A percentile compares a stretch with the other conserved stretches of the same genome.
Evolutionary conservation across 257 asterid species (phyloP).

Genomic region (Salvia rosmarinus): DNA sequence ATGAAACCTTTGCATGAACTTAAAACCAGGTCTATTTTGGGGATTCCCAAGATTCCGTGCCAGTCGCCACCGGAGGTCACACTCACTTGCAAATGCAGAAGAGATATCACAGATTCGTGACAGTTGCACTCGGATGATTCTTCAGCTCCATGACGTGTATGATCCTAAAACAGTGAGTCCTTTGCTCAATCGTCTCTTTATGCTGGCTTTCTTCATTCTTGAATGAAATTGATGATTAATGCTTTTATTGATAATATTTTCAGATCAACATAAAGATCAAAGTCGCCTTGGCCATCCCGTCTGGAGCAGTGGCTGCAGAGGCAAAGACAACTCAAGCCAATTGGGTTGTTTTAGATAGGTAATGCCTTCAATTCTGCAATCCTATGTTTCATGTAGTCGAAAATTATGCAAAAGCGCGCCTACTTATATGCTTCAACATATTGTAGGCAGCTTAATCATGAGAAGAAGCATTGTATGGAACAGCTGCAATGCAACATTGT

Average conservation of each 20-base stretch:
- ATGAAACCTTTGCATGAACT: neutral
- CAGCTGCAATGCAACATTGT: constrained; percentile 95
- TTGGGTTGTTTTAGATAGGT: constrained; percentile 98
- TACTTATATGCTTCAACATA: constrained; percentile 21
- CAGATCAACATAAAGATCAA: constrained; percentile 92
- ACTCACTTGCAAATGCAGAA: constrained; percentile 55
- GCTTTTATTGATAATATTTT: constrained; percentile 27
- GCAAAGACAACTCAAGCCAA: constrained; percentile 73
- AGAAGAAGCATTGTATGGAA: constrained; percentile 84
- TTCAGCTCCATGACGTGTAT: constrained; percentile 87
- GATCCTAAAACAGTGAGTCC: constrained; percentile 77
- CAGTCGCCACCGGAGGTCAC: constrained; percentile 65
- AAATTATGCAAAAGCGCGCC: neutral
- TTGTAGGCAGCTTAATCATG: constrained; percentile 79
- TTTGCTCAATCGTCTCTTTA: neutral
- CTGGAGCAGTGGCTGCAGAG: constrained; percentile 86
- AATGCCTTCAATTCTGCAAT: constrained; percentile 21
- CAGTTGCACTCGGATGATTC: constrained; percentile 88
- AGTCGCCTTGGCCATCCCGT: constrained; percentile 63
- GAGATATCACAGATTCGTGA: constrained; percentile 71
- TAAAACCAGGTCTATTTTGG: constrained; percentile 69
- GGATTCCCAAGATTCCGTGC: constrained; percentile 91
- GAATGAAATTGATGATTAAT: constrained; percentile 5
- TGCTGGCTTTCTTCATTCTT: neutral
- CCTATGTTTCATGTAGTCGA: neutral